These are phyloP conservation scores for Trichoderma atroviride DNA, from an alignment of 2,329 filamentous ascomycete species.

Conservation along the genomic window DNA sequence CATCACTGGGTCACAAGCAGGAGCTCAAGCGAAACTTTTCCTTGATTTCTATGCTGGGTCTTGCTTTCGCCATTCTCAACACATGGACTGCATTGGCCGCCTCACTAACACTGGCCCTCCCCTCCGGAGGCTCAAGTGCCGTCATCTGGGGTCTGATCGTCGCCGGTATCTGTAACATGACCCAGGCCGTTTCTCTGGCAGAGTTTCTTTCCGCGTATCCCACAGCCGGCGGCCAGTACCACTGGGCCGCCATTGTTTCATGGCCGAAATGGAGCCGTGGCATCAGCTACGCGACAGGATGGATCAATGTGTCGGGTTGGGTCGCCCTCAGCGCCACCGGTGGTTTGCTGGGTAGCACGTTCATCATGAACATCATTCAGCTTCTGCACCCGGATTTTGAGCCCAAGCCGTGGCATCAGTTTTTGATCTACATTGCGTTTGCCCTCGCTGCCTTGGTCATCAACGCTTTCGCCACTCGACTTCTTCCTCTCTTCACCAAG, in stretches of 20 bases:
- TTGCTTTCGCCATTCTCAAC: slow-evolving; percentile 54
- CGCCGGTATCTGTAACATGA: slow-evolving; percentile 69
- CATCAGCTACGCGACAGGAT: slow-evolving; percentile 71
- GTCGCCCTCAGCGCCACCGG: slow-evolving; percentile 69
- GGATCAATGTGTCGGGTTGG: slow-evolving; percentile 75
- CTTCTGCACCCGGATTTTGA: slow-evolving; percentile 62
- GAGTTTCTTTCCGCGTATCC: slow-evolving; percentile 70
- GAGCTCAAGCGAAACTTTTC: slow-evolving; percentile 55
- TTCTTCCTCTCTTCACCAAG: slow-evolving; percentile 68
- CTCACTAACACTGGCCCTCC: slow-evolving; percentile 56
- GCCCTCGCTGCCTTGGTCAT: slow-evolving; percentile 62
- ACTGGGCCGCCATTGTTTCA: slow-evolving; percentile 69
- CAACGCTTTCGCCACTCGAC: slow-evolving; percentile 61
- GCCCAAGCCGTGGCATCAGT: slow-evolving; percentile 68
- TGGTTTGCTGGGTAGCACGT: slow-evolving; percentile 66
- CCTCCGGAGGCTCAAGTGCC: slow-evolving; percentile 69
- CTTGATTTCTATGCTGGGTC: slow-evolving; percentile 50
- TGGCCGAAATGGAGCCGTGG: slow-evolving; percentile 63
- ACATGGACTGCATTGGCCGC: slow-evolving; percentile 54
- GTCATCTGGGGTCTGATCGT: slow-evolving; percentile 71
- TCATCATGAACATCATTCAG: slow-evolving; percentile 66
- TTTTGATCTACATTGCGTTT: slow-evolving; percentile 70
- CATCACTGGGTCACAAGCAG: slow-evolving; percentile 51
- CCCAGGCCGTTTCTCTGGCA: slow-evolving; percentile 67
- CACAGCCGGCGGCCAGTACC: slow-evolving; percentile 65